Evolutionary conservation across 768 basidiomycete genomes (phyloP), one percentile per base, ranked within the genome.

Genomic region (Ramaria sp.): DNA sequence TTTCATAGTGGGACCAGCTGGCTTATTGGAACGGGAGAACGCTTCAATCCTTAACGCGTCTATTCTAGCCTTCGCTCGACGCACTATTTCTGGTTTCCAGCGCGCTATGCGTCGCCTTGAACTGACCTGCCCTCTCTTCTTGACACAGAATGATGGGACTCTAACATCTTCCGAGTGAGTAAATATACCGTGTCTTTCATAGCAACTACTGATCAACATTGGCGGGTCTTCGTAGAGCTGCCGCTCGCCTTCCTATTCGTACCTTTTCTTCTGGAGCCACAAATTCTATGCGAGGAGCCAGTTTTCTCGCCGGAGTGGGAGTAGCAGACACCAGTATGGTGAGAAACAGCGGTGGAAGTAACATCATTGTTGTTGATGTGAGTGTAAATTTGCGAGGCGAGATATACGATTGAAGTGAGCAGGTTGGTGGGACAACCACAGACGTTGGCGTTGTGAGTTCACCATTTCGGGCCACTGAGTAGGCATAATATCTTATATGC

Each of bases 241-340:
- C 82, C 1, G 77, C 76, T 0, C 69, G 70, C 30, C 70, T 85
- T 39, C 84, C 84, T 2, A 80, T 86, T 62, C 74, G 78, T 54
- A 86, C 84, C 0, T 86, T 77, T 64, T 75, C 75, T 20, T 78
- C 75, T 43, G 81, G 80, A 2, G 78, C 82, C 6, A 86, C 83
- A 0, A 85, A 85, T 64, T 83, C 81, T 1, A 86, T 85, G 82
- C 71, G 83, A 51, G 83, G 83, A 9, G 83, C 82, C 5, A 78
- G 78, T 4, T 83, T 78, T 65, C 70, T 84, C 5, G 76, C 82
- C 1, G 75, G 73, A 9, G 66, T 72, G 45, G 70, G 55, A 24
- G 70, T 59, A 30, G 24, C 13, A 48, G 20, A n/a, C 42, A 66
- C 66, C 9, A 58, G 63, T 60, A 59, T 67, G 54, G 46, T 66